phyloP scores from a whole-genome alignment of 768 basidiomycete genomes.

The Rhodotorula graminis region DNA sequence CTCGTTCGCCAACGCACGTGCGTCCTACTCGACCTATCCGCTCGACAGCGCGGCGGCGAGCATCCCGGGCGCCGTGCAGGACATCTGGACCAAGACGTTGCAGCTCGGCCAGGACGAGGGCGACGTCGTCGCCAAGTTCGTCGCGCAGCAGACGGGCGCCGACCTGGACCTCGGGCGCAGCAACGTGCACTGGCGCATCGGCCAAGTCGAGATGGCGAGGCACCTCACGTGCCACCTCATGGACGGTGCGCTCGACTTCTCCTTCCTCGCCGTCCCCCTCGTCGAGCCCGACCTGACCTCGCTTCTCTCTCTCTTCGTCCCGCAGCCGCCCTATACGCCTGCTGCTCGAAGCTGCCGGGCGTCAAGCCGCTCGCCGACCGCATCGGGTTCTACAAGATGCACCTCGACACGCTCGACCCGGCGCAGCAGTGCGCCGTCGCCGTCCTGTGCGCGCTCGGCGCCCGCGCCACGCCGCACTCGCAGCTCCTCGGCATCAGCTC shows the following conservation, averaged over 20 bases:
- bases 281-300: background rate
- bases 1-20: too few relatives aligned
- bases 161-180: background rate
- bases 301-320: background rate
- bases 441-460: constrained; percentile 29
- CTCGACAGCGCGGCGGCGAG: background rate
- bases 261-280: too few relatives aligned
- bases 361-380: constrained; percentile 20
- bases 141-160: background rate
- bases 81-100: constrained; percentile 7
- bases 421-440: constrained; percentile 22
- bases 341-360: constrained; percentile 27
- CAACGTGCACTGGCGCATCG: constrained; percentile 10
- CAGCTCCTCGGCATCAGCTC: constrained; percentile 23
- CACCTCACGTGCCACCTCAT: constrained; percentile 17
- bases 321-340: constrained; percentile 17
- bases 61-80: background rate
- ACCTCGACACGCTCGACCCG: constrained; percentile 7
- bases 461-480: constrained; percentile 27
- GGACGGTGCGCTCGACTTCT: constrained; percentile 11
- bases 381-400: constrained; percentile 15
- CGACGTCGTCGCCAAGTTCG: background rate
- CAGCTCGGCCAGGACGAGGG: constrained; percentile 5
- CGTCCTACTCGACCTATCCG: background rate
- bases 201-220: background rate